phyloP scores from a whole-genome alignment of 768 basidiomycete genomes.

The Rhizopogon vinicolor region DNA sequence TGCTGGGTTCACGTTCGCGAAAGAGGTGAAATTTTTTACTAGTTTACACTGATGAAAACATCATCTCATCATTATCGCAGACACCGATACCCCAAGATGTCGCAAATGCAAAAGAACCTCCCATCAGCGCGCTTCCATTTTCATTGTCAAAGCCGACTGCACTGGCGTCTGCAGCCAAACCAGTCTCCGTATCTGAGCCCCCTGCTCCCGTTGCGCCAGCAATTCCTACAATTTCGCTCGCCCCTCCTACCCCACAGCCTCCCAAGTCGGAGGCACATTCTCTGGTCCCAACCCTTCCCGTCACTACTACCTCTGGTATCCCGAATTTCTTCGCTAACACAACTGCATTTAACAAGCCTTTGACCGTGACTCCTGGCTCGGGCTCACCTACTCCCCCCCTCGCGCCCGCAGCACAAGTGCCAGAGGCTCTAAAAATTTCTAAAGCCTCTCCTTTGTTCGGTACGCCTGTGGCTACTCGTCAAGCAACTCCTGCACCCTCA shows the following conservation, averaged over 20 bases:
- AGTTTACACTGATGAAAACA: background rate
- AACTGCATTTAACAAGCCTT: slow-evolving; percentile 38
- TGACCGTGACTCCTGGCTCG: slow-evolving; percentile 9
- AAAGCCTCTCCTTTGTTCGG: slow-evolving; percentile 10
- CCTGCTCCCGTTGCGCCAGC: slow-evolving; percentile 2
- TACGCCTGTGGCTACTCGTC: slow-evolving; percentile 1
- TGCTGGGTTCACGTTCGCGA: slow-evolving; percentile 62
- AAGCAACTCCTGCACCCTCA: background rate
- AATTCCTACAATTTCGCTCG: slow-evolving; percentile 18
- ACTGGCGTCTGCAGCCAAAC: slow-evolving; percentile 12
- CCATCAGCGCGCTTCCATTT: slow-evolving; percentile 59
- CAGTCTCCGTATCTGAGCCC: slow-evolving; percentile 3
- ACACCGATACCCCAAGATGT: slow-evolving; percentile 34
- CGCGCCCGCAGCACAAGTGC: slow-evolving; percentile 4
- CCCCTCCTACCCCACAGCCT: slow-evolving; percentile 22
- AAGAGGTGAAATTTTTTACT: slow-evolving; percentile 35
- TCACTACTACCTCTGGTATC: slow-evolving; percentile 24
- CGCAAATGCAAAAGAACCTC: slow-evolving; percentile 56
- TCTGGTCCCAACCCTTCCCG: slow-evolving; percentile 6
- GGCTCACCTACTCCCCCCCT: slow-evolving; percentile 21
- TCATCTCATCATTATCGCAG: slow-evolving; percentile 16
- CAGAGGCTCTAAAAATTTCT: slow-evolving; percentile 5
- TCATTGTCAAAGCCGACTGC: slow-evolving; percentile 43
- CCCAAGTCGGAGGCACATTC: slow-evolving; percentile 7
- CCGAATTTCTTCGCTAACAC: slow-evolving; percentile 67